These are phyloP conservation scores for Leishmania mexicana DNA, from an alignment of 208 protist species.

Conservation along the genomic window DNA sequence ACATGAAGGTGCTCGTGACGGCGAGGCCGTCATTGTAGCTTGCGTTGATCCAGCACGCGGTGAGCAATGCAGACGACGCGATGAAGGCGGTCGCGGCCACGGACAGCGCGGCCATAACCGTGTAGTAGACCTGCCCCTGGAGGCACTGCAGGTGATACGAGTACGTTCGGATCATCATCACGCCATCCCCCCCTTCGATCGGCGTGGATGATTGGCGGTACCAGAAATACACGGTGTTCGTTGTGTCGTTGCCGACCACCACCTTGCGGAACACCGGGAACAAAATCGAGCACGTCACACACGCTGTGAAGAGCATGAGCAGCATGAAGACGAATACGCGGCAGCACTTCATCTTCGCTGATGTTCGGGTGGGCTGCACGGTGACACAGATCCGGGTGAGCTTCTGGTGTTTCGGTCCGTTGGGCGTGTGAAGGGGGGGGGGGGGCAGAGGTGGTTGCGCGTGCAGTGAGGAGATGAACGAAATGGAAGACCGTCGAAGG, in stretches of 20 bases:
- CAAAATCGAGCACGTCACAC: conserved; percentile 20
- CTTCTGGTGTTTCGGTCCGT: background rate
- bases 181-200: background rate
- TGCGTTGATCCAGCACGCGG: conserved; percentile 18
- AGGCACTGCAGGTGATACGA: conserved; percentile 4
- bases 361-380: background rate
- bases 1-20: conserved; percentile 14
- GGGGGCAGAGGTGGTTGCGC: background rate
- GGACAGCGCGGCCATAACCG: conserved; percentile 14
- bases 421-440: background rate
- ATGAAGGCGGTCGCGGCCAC: conserved; percentile 18
- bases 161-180: conserved; percentile 8
- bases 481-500: background rate
- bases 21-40: conserved; percentile 8
- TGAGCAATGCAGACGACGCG: conserved; percentile 15
- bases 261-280: conserved; percentile 18
- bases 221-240: conserved; percentile 13
- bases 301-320: conserved; percentile 20
- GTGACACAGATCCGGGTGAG: background rate
- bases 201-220: conserved; percentile 16
- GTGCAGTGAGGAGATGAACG: background rate
- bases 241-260: background rate
- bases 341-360: conserved; percentile 15
- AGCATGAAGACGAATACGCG: conserved; percentile 18
- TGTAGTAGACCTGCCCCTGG: conserved; percentile 21